Percentiles rank a stretch among this genome's conserved stretches.
Conservation (phyloP, 1,139 yeast species). For the Pichia sp. region DNA sequence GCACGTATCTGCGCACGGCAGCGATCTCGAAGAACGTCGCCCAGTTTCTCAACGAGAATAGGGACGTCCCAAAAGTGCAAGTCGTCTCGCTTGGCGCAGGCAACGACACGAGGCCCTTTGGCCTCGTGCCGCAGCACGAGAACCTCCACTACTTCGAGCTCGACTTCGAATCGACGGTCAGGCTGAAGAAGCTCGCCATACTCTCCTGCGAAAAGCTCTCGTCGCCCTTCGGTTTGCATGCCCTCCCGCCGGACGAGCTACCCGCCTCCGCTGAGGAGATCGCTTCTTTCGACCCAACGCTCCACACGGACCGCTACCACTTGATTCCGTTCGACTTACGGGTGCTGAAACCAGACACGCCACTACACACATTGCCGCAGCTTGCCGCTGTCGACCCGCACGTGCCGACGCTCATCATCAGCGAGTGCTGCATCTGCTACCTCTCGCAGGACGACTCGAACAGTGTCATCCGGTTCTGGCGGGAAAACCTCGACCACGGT, state of each 20-base stretch:
- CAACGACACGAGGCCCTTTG: constrained; percentile 79
- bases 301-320: constrained; percentile 49
- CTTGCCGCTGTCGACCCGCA: constrained; percentile 32
- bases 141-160: constrained; percentile 59
- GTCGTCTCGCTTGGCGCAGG: constrained; percentile 92
- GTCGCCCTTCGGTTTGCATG: constrained; percentile 20
- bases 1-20: constrained; percentile 72
- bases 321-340: constrained; percentile 58
- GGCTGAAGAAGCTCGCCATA: constrained; percentile 58
- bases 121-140: constrained; percentile 36
- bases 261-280: constrained; percentile 25
- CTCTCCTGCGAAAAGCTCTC: constrained; percentile 32
- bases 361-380: not conserved
- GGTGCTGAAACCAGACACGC: constrained; percentile 19
- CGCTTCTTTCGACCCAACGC: constrained; percentile 25
- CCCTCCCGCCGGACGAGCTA: not conserved
- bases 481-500: constrained; percentile 30
- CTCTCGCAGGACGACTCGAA: constrained; percentile 56
- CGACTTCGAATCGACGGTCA: constrained; percentile 65
- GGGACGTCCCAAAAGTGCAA: constrained; percentile 56
- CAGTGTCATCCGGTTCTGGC: constrained; percentile 45
- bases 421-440: constrained; percentile 91
- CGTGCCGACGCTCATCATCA: constrained; percentile 66
- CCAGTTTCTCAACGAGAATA: constrained; percentile 42
- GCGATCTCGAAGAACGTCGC: constrained; percentile 56